Conservation (phyloP, 2,329 filamentous ascomycete genomes). For the Alternaria sp. region DNA sequence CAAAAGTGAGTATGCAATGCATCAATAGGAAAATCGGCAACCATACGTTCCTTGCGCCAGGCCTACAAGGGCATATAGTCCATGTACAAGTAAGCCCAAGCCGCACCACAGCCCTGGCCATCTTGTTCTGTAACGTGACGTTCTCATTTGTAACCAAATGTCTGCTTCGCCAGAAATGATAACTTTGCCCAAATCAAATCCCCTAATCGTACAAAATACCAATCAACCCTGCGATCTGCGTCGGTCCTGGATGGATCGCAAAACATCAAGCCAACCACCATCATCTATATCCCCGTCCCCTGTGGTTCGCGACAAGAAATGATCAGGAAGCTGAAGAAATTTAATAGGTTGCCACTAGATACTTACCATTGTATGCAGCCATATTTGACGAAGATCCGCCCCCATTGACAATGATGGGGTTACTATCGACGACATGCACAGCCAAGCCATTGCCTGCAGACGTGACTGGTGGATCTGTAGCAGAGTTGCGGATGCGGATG, state of each 20-base stretch:
- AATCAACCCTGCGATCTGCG: conserved; percentile 29
- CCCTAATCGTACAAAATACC: conserved; percentile 29
- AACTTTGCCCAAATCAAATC: conserved; percentile 12
- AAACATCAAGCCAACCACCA: conserved; percentile 43
- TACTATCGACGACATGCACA: conserved; percentile 47
- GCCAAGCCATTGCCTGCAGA: conserved; percentile 38
- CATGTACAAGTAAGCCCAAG: conserved; percentile 14
- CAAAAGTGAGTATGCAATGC: conserved; percentile 15
- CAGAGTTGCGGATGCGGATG: conserved; percentile 42
- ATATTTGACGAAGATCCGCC: conserved; percentile 27
- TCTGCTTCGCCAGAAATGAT: neutral
- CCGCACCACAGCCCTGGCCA: conserved; percentile 7
- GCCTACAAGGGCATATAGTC: conserved; percentile 17
- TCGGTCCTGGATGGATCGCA: conserved; percentile 39
- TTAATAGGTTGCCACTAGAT: conserved; percentile 43
- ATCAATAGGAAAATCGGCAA: conserved; percentile 1
- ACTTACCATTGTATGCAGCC: conserved; percentile 45
- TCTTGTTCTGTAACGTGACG: conserved; percentile 7
- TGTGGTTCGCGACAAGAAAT: conserved; percentile 29
- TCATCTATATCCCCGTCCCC: conserved; percentile 41
- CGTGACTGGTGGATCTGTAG: conserved; percentile 36
- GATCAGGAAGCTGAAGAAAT: conserved; percentile 41
- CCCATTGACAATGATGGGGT: conserved; percentile 44
- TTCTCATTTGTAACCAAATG: neutral
- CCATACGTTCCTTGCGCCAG: conserved; percentile 14